Base-by-base conservation (phyloP, 1,139 yeast species). In the Zygosaccharomyces sapae region DNA sequence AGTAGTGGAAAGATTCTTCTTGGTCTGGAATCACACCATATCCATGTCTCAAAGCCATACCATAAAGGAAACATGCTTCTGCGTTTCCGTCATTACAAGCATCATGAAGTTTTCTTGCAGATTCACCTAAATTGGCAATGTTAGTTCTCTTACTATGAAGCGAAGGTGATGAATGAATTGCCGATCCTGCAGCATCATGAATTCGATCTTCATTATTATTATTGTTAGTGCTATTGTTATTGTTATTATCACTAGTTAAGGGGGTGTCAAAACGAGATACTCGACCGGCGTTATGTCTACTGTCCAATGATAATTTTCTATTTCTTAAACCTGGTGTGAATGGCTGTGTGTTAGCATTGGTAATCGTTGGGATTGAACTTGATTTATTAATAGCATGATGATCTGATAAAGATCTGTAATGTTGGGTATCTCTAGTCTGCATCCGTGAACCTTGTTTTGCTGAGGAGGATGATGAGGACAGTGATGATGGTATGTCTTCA, bases 31-130 rank as follows among this genome's bases (percentile, higher is more conserved):
- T 73, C 12, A 83, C 80, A 0, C 95, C 95, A 67, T 81, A 81
- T 0, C 94, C 95, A 48, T 76, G 72, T 47, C 85, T 71, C 29
- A 86, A 66, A 0, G 92, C 84, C 55, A 83, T 66, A 0, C 90
- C 87, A 61, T 85, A 86, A 33, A 83, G 64, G 41, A 81, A 74
- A 84, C 81, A 84, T 1, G 92, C 95, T 38, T 82, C 79, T 55
- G 73, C 73, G 54, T 77, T 75, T 2, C 89, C 88, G 9, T 53
- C 36, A 13, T 51, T 47, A 43, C 67, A 62, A 1, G 64, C 63
- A 33, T 50, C 33, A 54, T 80, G 83, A 51, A 86, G 68, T 56
- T 82, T 87, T 56, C 81, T 80, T 2, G 89, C 77, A 4, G 88
- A 83, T 55, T 83, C 92, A 34, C 83, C 73, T 43, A 80, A 76